Evolutionary conservation across 2,329 filamentous ascomycete species (phyloP).

Genomic region (Coniochaeta ligniaria): DNA sequence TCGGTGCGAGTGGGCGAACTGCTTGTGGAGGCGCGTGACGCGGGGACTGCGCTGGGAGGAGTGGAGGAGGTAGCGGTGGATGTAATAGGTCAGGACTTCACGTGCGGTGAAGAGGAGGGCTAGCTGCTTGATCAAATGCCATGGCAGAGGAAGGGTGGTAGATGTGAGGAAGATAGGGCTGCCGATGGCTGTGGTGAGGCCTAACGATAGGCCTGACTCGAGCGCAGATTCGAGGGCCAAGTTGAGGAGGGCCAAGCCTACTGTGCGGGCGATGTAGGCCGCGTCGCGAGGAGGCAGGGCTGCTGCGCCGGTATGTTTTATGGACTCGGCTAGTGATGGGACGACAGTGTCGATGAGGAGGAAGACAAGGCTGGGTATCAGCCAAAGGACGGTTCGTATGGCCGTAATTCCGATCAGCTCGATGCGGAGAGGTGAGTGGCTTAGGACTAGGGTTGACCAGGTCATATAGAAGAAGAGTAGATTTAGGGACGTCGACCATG

Average conservation of each 20-base stretch:
- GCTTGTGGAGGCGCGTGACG: slow-evolving; percentile 33
- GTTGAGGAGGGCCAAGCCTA: slow-evolving; percentile 38
- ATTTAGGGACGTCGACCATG: slow-evolving; percentile 75
- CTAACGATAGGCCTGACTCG: slow-evolving; percentile 34
- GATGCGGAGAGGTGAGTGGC: slow-evolving; percentile 66
- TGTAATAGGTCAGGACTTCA: slow-evolving; percentile 61
- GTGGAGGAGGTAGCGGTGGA: slow-evolving; percentile 70
- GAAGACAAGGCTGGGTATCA: slow-evolving; percentile 66
- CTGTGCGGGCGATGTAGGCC: slow-evolving; percentile 20
- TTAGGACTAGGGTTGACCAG: slow-evolving; percentile 77
- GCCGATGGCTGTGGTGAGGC: slow-evolving; percentile 23
- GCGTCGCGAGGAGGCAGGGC: slow-evolving; percentile 40
- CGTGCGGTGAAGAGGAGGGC: slow-evolving; percentile 33
- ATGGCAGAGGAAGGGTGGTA: slow-evolving; percentile 43
- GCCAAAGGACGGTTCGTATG: slow-evolving; percentile 62
- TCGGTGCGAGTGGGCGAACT: slow-evolving; percentile 43
- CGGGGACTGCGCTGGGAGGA: slow-evolving; percentile 13
- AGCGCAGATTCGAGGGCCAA: slow-evolving; percentile 32
- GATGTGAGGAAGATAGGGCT: slow-evolving; percentile 38
- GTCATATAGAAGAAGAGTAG: slow-evolving; percentile 86
- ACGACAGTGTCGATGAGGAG: slow-evolving; percentile 64
- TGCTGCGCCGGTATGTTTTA: slow-evolving; percentile 59
- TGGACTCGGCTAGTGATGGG: slow-evolving; percentile 58
- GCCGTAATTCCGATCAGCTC: slow-evolving; percentile 66
- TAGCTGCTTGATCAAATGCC: slow-evolving; percentile 44